Conservation (phyloP, 2,329 filamentous ascomycete species). For the Epichloe sibirici region DNA sequence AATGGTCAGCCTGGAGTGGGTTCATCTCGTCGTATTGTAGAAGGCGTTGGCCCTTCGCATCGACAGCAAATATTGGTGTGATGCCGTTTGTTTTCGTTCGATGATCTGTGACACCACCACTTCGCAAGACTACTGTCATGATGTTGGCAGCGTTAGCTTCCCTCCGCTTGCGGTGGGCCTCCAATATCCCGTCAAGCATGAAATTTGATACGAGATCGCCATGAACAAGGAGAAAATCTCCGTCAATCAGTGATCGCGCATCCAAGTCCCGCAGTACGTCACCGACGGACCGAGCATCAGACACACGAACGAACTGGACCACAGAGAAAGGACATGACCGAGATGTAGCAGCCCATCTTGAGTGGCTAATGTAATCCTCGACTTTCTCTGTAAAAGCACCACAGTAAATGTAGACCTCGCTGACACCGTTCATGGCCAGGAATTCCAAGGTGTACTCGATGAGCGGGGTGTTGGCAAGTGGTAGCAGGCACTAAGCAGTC, state of each 20-base stretch:
- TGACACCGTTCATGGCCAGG: constrained; percentile 86
- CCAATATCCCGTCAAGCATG: constrained; percentile 65
- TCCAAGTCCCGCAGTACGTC: constrained; percentile 94
- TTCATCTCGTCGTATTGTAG: constrained; percentile 91
- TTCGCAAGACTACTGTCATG: constrained; percentile 88
- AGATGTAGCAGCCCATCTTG: constrained; percentile 53
- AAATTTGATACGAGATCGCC: constrained; percentile 89
- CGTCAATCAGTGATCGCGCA: constrained; percentile 68
- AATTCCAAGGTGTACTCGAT: constrained; percentile 98
- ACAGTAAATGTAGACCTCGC: constrained; percentile 87
- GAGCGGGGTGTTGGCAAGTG: constrained; percentile 82
- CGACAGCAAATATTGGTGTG: constrained; percentile 76
- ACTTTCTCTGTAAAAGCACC: constrained; percentile 78
- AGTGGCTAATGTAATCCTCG: constrained; percentile 72
- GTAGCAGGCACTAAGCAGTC: constrained; percentile 66
- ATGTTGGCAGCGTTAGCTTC: constrained; percentile 84
- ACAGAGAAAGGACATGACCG: constrained; percentile 56
- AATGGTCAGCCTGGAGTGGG: constrained; percentile 50
- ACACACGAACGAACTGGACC: constrained; percentile 74
- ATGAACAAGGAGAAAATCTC: constrained; percentile 87
- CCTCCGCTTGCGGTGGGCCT: constrained; percentile 67
- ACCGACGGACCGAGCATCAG: constrained; percentile 72
- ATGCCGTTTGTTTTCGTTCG: constrained; percentile 65
- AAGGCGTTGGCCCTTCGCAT: constrained; percentile 67
- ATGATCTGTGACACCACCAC: constrained; percentile 58